Conservation (phyloP, 805 yeast species). For the Cyberlindnera subsufficiens region DNA sequence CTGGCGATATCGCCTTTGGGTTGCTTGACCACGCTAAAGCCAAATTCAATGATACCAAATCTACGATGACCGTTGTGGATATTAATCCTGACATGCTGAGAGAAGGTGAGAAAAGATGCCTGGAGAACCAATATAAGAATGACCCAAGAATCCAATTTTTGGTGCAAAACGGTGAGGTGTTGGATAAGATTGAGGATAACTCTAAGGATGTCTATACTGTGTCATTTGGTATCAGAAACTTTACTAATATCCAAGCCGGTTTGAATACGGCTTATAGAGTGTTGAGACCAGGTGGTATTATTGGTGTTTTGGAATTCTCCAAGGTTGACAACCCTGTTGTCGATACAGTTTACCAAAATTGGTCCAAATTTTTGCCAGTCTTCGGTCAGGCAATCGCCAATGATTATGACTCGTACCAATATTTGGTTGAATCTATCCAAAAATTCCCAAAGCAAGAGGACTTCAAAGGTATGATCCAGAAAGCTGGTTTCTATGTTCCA, state of each 20-base stretch:
- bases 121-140: constrained; percentile 45
- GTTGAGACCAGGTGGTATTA: constrained; percentile 94
- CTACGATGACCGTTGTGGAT: constrained; percentile 88
- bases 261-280: constrained; percentile 93
- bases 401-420: constrained; percentile 94
- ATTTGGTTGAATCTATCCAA: constrained; percentile 89
- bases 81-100: constrained; percentile 93
- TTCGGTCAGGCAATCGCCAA: constrained; percentile 95
- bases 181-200: constrained; percentile 77
- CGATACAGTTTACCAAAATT: constrained; percentile 75
- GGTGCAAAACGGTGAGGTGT: constrained; percentile 88
- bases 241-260: constrained; percentile 92
- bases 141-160: constrained; percentile 64
- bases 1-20: constrained; percentile 97
- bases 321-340: constrained; percentile 79
- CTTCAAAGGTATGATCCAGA: constrained; percentile 85
- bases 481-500: constrained; percentile 91
- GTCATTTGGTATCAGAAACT: constrained; percentile 96
- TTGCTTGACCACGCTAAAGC: constrained; percentile 84
- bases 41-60: constrained; percentile 65
- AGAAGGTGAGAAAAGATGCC: constrained; percentile 81
- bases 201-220: constrained; percentile 95
- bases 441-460: constrained; percentile 89
- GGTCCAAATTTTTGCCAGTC: constrained; percentile 83
- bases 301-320: constrained; percentile 92